A percentile compares a stretch with the other conserved stretches of the same genome.
Evolutionary conservation across 2,329 filamentous ascomycete species (phyloP).

Genomic region (Cordyceps cicadae): DNA sequence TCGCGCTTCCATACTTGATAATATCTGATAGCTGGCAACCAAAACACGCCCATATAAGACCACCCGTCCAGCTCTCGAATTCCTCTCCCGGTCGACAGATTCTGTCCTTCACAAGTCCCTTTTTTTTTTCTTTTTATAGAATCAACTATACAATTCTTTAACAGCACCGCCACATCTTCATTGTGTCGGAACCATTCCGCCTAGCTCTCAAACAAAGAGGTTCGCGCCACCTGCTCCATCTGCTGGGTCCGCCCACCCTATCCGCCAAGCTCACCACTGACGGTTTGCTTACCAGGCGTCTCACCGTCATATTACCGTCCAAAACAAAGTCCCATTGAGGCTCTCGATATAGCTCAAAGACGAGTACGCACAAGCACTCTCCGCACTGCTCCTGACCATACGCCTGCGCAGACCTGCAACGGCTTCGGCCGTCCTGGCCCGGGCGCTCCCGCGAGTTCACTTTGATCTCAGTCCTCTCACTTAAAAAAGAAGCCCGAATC

Average conservation of each 20-base stretch:
- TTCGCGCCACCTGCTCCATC: not conserved
- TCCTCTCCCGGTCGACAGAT: not conserved
- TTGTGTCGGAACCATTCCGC: not conserved
- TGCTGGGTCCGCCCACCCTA: constrained; percentile 6
- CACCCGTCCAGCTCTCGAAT: not conserved
- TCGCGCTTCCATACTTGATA: constrained; percentile 8
- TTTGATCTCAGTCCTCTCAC: constrained; percentile 6
- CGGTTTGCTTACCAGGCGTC: constrained; percentile 19
- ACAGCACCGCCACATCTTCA: not conserved
- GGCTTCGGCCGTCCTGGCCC: constrained; percentile 2
- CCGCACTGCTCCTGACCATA: not conserved
- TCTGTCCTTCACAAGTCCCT: not conserved
- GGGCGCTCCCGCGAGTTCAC: not conserved
- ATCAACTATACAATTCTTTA: not conserved
- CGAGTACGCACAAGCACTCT: not conserved
- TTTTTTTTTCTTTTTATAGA: not conserved
- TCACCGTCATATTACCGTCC: constrained; percentile 6
- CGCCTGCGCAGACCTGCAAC: not conserved
- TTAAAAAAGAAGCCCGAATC: not conserved
- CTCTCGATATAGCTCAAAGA: constrained; percentile 8
- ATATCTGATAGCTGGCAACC: not conserved
- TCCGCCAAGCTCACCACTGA: constrained; percentile 15
- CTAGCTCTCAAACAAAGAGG: not conserved
- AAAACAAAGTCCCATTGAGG: constrained; percentile 3
- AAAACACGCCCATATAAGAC: constrained; percentile 7